These are phyloP conservation scores for Oryza punctata DNA, from an alignment of 176 grass and related monocot genomes.

Conservation along the genomic window DNA sequence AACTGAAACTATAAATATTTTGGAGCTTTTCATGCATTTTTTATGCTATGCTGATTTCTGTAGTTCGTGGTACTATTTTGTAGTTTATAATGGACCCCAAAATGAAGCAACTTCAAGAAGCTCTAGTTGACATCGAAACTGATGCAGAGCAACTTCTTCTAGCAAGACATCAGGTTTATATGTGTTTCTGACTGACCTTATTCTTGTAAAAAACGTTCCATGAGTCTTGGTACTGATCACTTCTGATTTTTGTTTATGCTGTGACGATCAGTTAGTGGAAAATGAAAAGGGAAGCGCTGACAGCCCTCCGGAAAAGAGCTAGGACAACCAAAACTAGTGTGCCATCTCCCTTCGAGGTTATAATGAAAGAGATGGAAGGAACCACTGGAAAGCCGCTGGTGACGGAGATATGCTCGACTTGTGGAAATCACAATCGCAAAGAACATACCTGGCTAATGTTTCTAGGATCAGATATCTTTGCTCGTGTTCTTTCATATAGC, in stretches of 20 bases:
- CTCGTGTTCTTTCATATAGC: constrained; percentile 76
- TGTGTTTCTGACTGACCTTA: not conserved
- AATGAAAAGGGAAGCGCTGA: constrained; percentile 79
- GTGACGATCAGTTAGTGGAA: constrained; percentile 62
- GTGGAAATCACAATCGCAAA: constrained; percentile 67
- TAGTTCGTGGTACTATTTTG: constrained; percentile 29
- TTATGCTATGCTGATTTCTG: not conserved
- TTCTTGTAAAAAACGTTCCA: not conserved
- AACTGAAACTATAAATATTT: not conserved
- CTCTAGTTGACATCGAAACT: constrained; percentile 72
- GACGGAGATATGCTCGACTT: constrained; percentile 77
- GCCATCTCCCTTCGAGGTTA: constrained; percentile 71
- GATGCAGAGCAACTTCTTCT: constrained; percentile 84
- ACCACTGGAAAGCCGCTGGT: constrained; percentile 53
- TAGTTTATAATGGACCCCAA: constrained; percentile 60
- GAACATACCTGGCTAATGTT: constrained; percentile 79
- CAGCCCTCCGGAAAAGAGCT: constrained; percentile 64
- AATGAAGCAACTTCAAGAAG: constrained; percentile 68
- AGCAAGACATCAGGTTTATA: constrained; percentile 74
- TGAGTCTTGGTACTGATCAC: not conserved
- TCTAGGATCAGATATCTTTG: constrained; percentile 84
- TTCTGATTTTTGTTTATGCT: not conserved
- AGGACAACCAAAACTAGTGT: constrained; percentile 75
- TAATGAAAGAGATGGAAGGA: constrained; percentile 85
- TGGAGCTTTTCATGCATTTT: not conserved